phyloP scores from a whole-genome alignment of 805 yeast species.

The Starmerella powellii region DNA sequence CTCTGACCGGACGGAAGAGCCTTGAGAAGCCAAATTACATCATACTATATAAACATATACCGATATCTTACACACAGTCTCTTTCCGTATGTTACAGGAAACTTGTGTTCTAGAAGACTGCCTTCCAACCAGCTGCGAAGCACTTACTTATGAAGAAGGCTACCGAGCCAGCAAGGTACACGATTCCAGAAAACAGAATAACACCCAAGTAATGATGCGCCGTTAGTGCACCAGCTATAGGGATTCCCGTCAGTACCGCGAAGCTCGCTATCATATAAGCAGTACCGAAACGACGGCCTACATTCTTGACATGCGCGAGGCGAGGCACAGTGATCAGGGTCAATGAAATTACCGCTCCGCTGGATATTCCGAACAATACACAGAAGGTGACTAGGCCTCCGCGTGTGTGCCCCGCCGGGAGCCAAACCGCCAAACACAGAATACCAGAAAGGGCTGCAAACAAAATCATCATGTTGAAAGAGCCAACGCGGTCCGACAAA shows the following conservation, averaged over 20 bases:
- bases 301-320: constrained; percentile 49
- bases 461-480: constrained; percentile 43
- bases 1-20: too few species aligned
- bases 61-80: background rate
- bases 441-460: constrained; percentile 39
- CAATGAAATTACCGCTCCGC: constrained; percentile 50
- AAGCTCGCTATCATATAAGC: constrained; percentile 39
- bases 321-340: constrained; percentile 61
- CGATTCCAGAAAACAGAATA: constrained; percentile 27
- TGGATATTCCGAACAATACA: constrained; percentile 31
- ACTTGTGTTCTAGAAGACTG: constrained; percentile 13
- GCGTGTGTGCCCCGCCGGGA: constrained; percentile 37
- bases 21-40: too few species aligned
- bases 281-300: constrained; percentile 59
- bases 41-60: constrained; percentile 2
- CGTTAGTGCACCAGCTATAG: constrained; percentile 30
- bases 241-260: constrained; percentile 31
- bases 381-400: constrained; percentile 46
- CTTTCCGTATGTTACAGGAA: too few species aligned
- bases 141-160: constrained; percentile 24
- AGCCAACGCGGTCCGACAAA: constrained; percentile 43
- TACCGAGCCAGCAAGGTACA: constrained; percentile 25
- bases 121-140: constrained; percentile 23
- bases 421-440: constrained; percentile 47
- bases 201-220: constrained; percentile 26